These are phyloP conservation scores for Lepidium africanum DNA, from an alignment of 345 rosid genomes.

Conservation along the genomic window DNA sequence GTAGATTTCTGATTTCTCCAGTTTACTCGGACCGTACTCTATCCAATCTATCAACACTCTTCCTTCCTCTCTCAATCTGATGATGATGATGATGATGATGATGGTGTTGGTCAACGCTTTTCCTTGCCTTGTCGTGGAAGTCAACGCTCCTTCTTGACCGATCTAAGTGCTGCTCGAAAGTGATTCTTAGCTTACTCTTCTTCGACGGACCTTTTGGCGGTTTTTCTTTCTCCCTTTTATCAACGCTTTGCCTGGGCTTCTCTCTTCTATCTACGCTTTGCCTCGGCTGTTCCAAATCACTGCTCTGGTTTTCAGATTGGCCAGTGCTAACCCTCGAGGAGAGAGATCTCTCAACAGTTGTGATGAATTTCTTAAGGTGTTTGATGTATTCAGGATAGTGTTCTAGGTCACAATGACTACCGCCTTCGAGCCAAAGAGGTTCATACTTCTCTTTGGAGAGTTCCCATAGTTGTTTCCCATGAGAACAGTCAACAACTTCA, in stretches of 20 bases:
- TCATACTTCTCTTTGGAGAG: conserved; percentile 83
- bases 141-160: conserved; percentile 88
- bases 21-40: conserved; percentile 52
- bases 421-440: conserved; percentile 94
- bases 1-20: neutral
- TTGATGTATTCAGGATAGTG: conserved; percentile 74
- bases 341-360: conserved; percentile 77
- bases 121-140: conserved; percentile 81
- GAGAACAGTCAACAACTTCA: conserved; percentile 93
- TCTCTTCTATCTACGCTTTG: conserved; percentile 85
- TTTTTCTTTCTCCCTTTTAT: conserved; percentile 45
- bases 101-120: conserved; percentile 49
- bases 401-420: conserved; percentile 88
- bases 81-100: conserved; percentile 16
- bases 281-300: conserved; percentile 62
- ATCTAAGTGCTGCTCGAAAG: conserved; percentile 63
- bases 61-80: conserved; percentile 74
- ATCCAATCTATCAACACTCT: conserved; percentile 87
- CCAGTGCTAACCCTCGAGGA: conserved; percentile 47
- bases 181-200: conserved; percentile 38
- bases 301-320: conserved; percentile 58
- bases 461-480: conserved; percentile 95
- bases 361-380: conserved; percentile 87
- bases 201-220: conserved; percentile 37
- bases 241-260: conserved; percentile 79